Percentiles rank a stretch among this genome's conserved stretches.
phyloP scores from a whole-genome alignment of 768 basidiomycete genomes.

The Russula lepida region DNA sequence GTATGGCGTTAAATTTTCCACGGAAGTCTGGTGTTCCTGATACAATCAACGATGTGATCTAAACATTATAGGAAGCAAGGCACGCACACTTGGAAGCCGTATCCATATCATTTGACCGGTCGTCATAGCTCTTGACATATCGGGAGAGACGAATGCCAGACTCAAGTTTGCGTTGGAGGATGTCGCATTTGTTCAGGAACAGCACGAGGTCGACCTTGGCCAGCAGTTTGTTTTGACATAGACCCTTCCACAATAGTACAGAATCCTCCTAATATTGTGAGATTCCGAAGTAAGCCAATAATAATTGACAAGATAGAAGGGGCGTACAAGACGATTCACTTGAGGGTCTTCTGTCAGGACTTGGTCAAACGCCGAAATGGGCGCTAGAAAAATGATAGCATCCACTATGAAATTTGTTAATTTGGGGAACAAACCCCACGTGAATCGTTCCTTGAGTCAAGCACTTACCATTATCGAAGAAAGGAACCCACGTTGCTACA shows the following conservation, averaged over 20 bases:
- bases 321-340: conserved; percentile 41
- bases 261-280: conserved; percentile 57
- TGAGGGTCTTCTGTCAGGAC: conserved; percentile 43
- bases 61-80: background rate
- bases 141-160: conserved; percentile 56
- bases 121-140: conserved; percentile 64
- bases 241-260: conserved; percentile 63
- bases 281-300: background rate
- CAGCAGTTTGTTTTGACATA: conserved; percentile 64
- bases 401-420: conserved; percentile 23
- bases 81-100: conserved; percentile 56
- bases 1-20: conserved; percentile 67
- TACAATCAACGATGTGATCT: background rate
- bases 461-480: conserved; percentile 44
- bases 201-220: conserved; percentile 65
- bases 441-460: background rate
- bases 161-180: conserved; percentile 55
- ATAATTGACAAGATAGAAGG: background rate
- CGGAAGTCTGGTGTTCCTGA: conserved; percentile 41
- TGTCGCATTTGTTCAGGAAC: conserved; percentile 79
- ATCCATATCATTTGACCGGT: conserved; percentile 61
- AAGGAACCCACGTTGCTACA: conserved; percentile 45
- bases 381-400: conserved; percentile 53
- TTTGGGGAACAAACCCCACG: background rate
- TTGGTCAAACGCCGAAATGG: conserved; percentile 51